Evolutionary conservation across 305 asterid species (phyloP), one percentile per base, ranked within the genome.

Genomic region (Salvia sclarea): DNA sequence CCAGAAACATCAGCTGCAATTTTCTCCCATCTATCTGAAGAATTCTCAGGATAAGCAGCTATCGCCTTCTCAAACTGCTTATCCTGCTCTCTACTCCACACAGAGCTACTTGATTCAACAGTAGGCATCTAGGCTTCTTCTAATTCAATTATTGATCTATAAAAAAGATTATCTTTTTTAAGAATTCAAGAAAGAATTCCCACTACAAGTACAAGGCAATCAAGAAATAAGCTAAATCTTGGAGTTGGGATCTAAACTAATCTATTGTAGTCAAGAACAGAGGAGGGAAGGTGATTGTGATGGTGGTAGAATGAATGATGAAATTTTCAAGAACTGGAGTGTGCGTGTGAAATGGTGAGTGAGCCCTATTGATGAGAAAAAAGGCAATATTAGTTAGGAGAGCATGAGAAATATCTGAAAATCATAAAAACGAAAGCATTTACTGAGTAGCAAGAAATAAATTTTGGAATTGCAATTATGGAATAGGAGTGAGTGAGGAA

Each of bases 81-180:
- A 71, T 94, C 99, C 76, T 91, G 83, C 78, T 94, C 97, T 78
- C 96, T 85, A 63, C 86, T 89, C 99, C 98, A 94, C 17, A 56
- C 53, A 56, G 88, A 83, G 76, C 79, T 73, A 75, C 81, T 82
- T 17, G 91, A 81, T 73, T 88, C 96, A 58, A 82, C 88, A 7
- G 74, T 85, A 65, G 84, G 84, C 98, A 89, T 91, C 60, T 54
- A 54, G 6, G 25, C 72, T 75, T 33, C 70, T 67, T 77, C 72
- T 30, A 75, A 25, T 63, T 65, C 72, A 16, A 48, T 72, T 68
- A 30, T 43, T 60, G 60, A 31, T 17, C 44, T 55, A n/a, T 44
- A 2, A 56, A 4, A 47, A 52, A 3, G 24, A 47, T 22, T 2
- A 11, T 9, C 5, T n/a, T 9, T 50, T 21, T 21, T 53, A 2